Conservation (phyloP, 2,329 filamentous ascomycete species). For the Diaporthe sp. region DNA sequence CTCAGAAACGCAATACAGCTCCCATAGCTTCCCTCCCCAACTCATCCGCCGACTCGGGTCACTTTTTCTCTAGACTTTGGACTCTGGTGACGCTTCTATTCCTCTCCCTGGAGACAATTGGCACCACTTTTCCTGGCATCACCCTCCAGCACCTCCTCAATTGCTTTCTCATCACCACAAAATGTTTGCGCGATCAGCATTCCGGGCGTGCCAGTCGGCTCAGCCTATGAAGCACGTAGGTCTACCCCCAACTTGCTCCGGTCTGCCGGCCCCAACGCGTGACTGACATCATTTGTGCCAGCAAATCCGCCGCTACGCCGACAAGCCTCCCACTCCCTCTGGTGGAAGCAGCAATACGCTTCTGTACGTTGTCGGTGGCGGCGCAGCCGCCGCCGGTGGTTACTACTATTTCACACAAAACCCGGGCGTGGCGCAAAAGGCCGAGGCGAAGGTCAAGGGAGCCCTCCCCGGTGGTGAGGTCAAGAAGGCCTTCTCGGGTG, state of each 20-base stretch:
- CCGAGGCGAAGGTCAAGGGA: slow-evolving; percentile 65
- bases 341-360: slow-evolving; percentile 70
- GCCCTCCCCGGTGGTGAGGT: slow-evolving; percentile 50
- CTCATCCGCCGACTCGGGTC: background rate
- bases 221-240: slow-evolving; percentile 76
- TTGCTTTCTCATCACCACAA: slow-evolving; percentile 46
- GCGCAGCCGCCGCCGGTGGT: slow-evolving; percentile 68
- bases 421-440: slow-evolving; percentile 65
- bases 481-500: slow-evolving; percentile 77
- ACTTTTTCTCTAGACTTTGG: background rate
- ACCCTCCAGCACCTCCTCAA: slow-evolving; percentile 1
- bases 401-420: slow-evolving; percentile 66
- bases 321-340: slow-evolving; percentile 61
- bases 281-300: slow-evolving; percentile 49
- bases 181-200: slow-evolving; percentile 77
- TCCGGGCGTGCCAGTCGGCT: slow-evolving; percentile 73
- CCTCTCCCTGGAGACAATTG: background rate
- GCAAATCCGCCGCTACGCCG: slow-evolving; percentile 76
- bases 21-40: background rate
- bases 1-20: slow-evolving; percentile 8
- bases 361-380: slow-evolving; percentile 72
- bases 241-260: slow-evolving; percentile 10
- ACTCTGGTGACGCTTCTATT: background rate
- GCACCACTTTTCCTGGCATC: background rate
- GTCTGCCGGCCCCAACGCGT: background rate